phyloP scores from a whole-genome alignment of 768 basidiomycete species.

The Cytidiella melzeri region DNA sequence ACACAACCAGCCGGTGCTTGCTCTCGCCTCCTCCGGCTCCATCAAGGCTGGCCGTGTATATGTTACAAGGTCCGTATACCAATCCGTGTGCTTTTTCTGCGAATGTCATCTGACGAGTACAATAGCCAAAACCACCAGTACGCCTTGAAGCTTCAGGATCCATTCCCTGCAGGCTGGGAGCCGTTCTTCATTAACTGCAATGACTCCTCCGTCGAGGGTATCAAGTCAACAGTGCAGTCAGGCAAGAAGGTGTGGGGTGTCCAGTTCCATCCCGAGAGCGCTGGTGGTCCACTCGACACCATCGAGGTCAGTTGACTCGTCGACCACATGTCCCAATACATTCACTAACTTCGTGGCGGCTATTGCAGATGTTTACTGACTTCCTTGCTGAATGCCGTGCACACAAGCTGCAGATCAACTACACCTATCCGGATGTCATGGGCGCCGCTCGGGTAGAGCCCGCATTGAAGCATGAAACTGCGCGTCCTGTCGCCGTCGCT shows the following conservation, averaged over 20 bases:
- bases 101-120: slow-evolving; percentile 2
- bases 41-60: slow-evolving; percentile 96
- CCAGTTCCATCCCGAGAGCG: slow-evolving; percentile 98
- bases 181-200: slow-evolving; percentile 99
- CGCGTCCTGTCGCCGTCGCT: slow-evolving; percentile 20
- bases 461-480: slow-evolving; percentile 6
- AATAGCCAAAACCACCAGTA: slow-evolving; percentile 95
- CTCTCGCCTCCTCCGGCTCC: slow-evolving; percentile 86
- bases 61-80: slow-evolving; percentile 71
- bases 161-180: slow-evolving; percentile 96
- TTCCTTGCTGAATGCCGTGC: slow-evolving; percentile 78
- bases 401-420: slow-evolving; percentile 34
- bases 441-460: slow-evolving; percentile 19
- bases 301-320: slow-evolving; percentile 78
- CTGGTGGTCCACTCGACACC: slow-evolving; percentile 97
- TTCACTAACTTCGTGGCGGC: too few relatives aligned
- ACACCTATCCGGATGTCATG: slow-evolving; percentile 14
- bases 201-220: slow-evolving; percentile 97
- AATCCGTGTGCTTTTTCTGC: not conserved
- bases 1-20: slow-evolving; percentile 97
- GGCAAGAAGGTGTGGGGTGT: slow-evolving; percentile 96
- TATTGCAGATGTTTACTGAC: slow-evolving; percentile 91
- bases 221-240: slow-evolving; percentile 87
- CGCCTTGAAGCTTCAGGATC: slow-evolving; percentile 88
- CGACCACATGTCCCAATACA: too few relatives aligned